A percentile compares a stretch with the other conserved stretches of the same genome.
Evolutionary conservation across 202 grass and related monocot species (phyloP).

Genomic region (Musa balbisiana): DNA sequence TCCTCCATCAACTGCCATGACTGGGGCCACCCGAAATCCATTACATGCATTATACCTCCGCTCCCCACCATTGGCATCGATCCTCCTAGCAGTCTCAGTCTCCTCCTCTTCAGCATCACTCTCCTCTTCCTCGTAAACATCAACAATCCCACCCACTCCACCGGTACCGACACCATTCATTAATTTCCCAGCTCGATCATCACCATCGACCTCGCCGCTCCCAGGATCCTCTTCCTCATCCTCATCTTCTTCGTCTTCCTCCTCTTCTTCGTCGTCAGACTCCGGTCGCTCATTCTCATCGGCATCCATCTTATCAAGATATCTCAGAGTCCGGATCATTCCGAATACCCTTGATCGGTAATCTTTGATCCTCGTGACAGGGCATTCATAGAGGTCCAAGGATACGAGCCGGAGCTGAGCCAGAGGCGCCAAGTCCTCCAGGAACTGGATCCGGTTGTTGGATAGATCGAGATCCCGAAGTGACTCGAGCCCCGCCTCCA

Average conservation of each 20-base stretch:
- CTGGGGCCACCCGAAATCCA: constrained; percentile 56
- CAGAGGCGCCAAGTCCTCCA: constrained; percentile 68
- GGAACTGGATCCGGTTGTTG: constrained; percentile 80
- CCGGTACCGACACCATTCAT: constrained; percentile 17
- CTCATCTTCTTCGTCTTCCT: constrained; percentile 39
- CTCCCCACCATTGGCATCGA: constrained; percentile 11
- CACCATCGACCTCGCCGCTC: constrained; percentile 69
- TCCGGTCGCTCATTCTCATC: constrained; percentile 95
- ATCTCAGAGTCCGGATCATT: constrained; percentile 77
- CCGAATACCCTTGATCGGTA: constrained; percentile 83
- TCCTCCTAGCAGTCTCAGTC: constrained; percentile 34
- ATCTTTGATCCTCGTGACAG: constrained; percentile 77
- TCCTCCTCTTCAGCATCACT: constrained; percentile 80
- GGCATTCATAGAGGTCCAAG: constrained; percentile 93
- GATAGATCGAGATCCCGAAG: constrained; percentile 88
- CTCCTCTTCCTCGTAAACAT: constrained; percentile 81
- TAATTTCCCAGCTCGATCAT: constrained; percentile 17
- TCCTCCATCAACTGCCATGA: constrained; percentile 19
- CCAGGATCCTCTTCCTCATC: constrained; percentile 71
- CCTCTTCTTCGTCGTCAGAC: constrained; percentile 85
- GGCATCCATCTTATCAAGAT: constrained; percentile 90
- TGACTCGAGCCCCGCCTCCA: constrained; percentile 53
- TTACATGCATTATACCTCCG: constrained; percentile 36
- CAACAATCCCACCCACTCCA: constrained; percentile 47
- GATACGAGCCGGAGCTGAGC: constrained; percentile 65